Evolutionary conservation across 2,329 filamentous ascomycete species (phyloP).

Genomic region (Xylariaceae sp.): DNA sequence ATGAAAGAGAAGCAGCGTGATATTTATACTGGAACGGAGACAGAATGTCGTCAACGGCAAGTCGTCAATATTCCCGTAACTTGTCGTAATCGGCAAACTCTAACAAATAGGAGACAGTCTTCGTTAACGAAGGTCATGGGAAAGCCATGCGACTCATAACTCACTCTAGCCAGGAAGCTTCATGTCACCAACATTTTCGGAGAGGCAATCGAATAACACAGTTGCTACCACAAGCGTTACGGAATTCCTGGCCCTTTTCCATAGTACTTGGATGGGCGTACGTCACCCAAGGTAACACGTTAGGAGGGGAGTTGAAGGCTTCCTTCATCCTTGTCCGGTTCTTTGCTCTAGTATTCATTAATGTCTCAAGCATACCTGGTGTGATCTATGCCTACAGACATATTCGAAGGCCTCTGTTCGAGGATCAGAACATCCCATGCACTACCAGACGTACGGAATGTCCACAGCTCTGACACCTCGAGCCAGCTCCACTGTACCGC

Average conservation of each 20-base stretch:
- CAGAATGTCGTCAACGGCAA: background rate
- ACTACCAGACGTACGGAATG: background rate
- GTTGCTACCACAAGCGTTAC: background rate
- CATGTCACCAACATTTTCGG: too few species aligned
- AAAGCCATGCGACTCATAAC: too few species aligned
- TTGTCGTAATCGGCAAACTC: too few species aligned
- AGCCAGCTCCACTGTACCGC: background rate
- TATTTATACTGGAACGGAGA: background rate
- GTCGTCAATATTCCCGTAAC: background rate
- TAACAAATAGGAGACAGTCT: too few species aligned
- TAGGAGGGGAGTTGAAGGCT: too few species aligned
- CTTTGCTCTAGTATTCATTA: background rate
- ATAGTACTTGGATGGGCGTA: too few species aligned
- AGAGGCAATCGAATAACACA: too few species aligned
- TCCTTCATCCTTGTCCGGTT: background rate
- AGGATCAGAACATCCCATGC: background rate
- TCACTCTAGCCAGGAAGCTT: too few species aligned
- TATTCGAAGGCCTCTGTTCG: background rate
- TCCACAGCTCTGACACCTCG: background rate
- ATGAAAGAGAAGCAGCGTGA: background rate
- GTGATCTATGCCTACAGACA: background rate
- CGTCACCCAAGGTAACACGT: too few species aligned
- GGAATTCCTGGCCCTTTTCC: background rate
- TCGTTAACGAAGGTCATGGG: too few species aligned
- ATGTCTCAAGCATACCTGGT: background rate